Conservation (phyloP, 345 rosid genomes). For the Microthlaspi erraticum region DNA sequence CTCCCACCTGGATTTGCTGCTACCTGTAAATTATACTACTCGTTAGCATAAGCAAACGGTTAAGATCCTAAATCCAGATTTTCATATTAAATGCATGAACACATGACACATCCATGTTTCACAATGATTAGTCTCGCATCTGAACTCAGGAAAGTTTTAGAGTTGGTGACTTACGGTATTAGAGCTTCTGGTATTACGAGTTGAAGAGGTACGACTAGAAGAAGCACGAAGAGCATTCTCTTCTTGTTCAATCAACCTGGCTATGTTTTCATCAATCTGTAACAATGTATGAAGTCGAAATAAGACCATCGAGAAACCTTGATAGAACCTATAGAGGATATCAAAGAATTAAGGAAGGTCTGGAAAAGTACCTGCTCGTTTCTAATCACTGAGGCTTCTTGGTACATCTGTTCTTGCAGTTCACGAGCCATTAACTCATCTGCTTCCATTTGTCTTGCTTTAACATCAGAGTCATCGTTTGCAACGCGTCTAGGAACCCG, state of each 20-base stretch:
- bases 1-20: constrained; percentile 44
- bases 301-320: constrained; percentile 19
- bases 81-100: no score
- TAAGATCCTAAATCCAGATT: constrained; percentile 20
- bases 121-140: constrained; percentile 9
- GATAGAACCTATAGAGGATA: constrained; percentile 18
- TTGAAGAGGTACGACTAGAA: constrained; percentile 41
- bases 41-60: constrained; percentile 9
- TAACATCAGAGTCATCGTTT: constrained; percentile 55
- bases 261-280: constrained; percentile 71
- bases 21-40: constrained; percentile 29
- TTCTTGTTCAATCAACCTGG: constrained; percentile 66
- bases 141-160: constrained; percentile 9
- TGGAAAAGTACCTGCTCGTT: constrained; percentile 51
- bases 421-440: constrained; percentile 89
- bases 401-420: constrained; percentile 87
- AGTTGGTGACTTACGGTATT: constrained; percentile 51
- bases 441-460: constrained; percentile 83
- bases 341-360: constrained; percentile 21
- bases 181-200: constrained; percentile 38
- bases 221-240: constrained; percentile 52
- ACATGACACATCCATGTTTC: constrained; percentile 5
- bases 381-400: constrained; percentile 52
- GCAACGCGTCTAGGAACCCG: constrained; percentile 37
- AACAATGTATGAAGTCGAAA: constrained; percentile 21